phyloP scores from a whole-genome alignment of 2,329 filamentous ascomycete genomes.

The Trichoderma citrinoviride region DNA sequence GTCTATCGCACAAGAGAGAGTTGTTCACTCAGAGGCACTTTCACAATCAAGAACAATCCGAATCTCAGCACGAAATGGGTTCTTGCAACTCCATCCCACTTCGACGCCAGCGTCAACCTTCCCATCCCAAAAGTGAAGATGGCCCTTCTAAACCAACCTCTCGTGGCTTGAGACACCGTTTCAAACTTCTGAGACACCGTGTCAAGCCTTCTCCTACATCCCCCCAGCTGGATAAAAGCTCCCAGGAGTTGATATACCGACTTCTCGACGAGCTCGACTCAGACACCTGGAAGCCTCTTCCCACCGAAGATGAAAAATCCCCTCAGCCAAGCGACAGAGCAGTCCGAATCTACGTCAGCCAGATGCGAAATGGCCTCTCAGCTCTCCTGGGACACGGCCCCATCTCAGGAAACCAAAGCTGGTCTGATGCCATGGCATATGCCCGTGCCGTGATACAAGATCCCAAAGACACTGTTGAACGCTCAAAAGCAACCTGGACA shows the following conservation, averaged over 20 bases:
- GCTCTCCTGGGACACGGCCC: slow-evolving; percentile 50
- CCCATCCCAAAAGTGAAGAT: too few species aligned
- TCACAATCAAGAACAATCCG: neutral
- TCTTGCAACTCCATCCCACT: neutral
- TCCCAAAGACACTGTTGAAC: neutral
- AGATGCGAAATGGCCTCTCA: neutral
- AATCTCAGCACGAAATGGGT: neutral
- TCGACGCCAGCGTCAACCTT: too few species aligned
- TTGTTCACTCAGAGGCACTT: neutral
- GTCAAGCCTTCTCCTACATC: neutral
- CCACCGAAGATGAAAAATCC: neutral
- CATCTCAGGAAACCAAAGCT: neutral
- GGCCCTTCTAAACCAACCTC: too few species aligned
- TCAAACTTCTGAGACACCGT: neutral
- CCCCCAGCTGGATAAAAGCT: neutral
- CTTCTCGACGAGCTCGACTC: neutral
- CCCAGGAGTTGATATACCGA: neutral
- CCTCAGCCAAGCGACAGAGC: neutral
- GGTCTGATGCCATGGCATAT: neutral
- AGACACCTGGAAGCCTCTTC: neutral
- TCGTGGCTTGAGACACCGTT: too few species aligned
- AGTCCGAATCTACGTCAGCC: neutral
- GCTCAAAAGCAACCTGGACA: neutral
- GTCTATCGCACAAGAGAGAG: too few species aligned
- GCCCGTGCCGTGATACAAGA: neutral